phyloP scores from a whole-genome alignment of 257 asterid genomes.

The Solanum okadae region DNA sequence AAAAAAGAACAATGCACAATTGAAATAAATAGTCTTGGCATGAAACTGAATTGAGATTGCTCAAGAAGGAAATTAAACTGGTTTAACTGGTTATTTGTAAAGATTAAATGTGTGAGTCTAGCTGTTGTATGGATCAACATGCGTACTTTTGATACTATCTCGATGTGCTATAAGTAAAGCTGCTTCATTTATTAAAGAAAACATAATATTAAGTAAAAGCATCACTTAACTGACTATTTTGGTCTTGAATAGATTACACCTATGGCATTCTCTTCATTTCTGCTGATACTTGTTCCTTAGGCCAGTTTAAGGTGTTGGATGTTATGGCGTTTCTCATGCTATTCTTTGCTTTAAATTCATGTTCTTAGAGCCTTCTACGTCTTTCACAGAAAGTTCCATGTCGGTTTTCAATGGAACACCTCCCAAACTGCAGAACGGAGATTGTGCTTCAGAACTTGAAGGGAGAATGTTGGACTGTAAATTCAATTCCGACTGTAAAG shows the following conservation, averaged over 20 bases:
- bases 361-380: conserved; percentile 9
- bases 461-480: conserved; percentile 81
- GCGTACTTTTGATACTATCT: background rate
- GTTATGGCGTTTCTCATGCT: background rate
- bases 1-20: background rate
- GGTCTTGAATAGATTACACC: background rate
- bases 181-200: background rate
- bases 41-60: background rate
- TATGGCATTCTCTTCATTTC: background rate
- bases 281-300: background rate
- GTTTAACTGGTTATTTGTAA: background rate
- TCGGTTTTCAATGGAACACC: conserved; percentile 71
- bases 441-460: conserved; percentile 58
- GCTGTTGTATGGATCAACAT: background rate
- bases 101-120: background rate
- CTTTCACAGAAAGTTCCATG: conserved; percentile 69
- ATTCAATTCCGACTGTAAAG: conserved; percentile 73
- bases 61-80: background rate
- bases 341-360: background rate
- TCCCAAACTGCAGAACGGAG: conserved; percentile 67
- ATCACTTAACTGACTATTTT: background rate
- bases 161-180: background rate
- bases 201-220: background rate
- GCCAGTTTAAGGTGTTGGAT: background rate
- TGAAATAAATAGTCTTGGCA: background rate